These are phyloP conservation scores for Zoysia matrella DNA, from an alignment of 202 grass and related monocot genomes.

Conservation along the genomic window DNA sequence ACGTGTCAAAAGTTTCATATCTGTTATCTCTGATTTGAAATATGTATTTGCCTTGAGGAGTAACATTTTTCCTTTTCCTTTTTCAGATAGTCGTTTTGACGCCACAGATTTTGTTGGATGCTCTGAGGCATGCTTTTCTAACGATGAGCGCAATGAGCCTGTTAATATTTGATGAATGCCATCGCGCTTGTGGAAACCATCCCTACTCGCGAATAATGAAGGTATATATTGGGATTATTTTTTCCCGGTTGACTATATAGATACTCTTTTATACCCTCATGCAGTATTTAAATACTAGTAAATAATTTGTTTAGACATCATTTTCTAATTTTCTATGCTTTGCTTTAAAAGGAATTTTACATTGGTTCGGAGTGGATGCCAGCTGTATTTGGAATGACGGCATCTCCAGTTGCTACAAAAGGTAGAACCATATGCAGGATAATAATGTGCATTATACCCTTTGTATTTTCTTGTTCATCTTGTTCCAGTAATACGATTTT, in stretches of 20 bases:
- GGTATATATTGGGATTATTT: slow-evolving; percentile 51
- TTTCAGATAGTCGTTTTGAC: slow-evolving; percentile 88
- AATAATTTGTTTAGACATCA: slow-evolving; percentile 24
- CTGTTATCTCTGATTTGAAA: slow-evolving; percentile 18
- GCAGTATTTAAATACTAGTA: not conserved
- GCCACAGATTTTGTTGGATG: slow-evolving; percentile 83
- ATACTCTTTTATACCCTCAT: slow-evolving; percentile 21
- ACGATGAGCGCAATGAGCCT: slow-evolving; percentile 54
- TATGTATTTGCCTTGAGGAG: slow-evolving; percentile 16
- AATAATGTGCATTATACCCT: not conserved
- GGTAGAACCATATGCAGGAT: slow-evolving; percentile 41
- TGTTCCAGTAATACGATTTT: not conserved
- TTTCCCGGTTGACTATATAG: slow-evolving; percentile 32
- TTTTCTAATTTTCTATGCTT: slow-evolving; percentile 29
- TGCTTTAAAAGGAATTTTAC: slow-evolving; percentile 78
- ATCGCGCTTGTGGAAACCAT: slow-evolving; percentile 85
- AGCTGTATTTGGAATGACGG: slow-evolving; percentile 90
- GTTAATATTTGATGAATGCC: slow-evolving; percentile 93
- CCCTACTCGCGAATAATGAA: slow-evolving; percentile 86
- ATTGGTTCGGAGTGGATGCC: slow-evolving; percentile 58
- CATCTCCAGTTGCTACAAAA: slow-evolving; percentile 81
- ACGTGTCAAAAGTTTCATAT: not conserved
- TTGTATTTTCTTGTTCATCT: slow-evolving; percentile 2
- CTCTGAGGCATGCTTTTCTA: slow-evolving; percentile 85
- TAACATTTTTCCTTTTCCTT: slow-evolving; percentile 10